phyloP scores from a whole-genome alignment of 179 eudicot species.

The Beta lomatogona region DNA sequence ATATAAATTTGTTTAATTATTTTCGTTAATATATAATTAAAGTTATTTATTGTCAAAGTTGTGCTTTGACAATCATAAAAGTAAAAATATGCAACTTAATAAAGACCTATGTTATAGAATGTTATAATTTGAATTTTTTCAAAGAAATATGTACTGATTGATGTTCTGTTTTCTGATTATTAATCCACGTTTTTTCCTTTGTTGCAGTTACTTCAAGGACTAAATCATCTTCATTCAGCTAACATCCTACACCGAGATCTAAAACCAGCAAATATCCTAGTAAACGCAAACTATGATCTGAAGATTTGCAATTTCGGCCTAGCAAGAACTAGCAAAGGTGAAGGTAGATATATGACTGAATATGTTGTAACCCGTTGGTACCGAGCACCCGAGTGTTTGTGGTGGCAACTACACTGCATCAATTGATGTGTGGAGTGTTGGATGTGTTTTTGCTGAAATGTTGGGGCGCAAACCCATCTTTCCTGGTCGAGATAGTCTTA shows the following conservation, averaged over 20 bases:
- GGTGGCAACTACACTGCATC: constrained; percentile 27
- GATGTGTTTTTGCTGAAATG: constrained; percentile 39
- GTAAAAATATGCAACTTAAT: no score
- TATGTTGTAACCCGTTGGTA: constrained; percentile 47
- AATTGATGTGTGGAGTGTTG: constrained; percentile 36
- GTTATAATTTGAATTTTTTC: no score
- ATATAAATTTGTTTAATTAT: no score
- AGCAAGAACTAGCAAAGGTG: constrained; percentile 22
- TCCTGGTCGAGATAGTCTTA: constrained; percentile 17
- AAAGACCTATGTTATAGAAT: no score
- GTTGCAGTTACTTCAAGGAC: constrained; percentile 34
- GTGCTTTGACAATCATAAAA: no score
- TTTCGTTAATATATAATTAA: no score
- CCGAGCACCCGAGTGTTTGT: constrained; percentile 36
- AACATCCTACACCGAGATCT: constrained; percentile 39
- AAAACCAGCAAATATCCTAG: constrained; percentile 35
- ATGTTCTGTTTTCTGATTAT: no score
- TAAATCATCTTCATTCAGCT: constrained; percentile 33
- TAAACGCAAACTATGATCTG: constrained; percentile 31
- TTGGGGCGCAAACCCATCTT: constrained; percentile 37
- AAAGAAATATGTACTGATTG: background rate
- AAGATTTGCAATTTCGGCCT: constrained; percentile 40
- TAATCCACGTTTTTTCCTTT: no score
- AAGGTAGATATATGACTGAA: constrained; percentile 32
- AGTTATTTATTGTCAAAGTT: no score